Evolutionary conservation across 148 eudicot genomes (phyloP).

Genomic region (Diospyros lotus): DNA sequence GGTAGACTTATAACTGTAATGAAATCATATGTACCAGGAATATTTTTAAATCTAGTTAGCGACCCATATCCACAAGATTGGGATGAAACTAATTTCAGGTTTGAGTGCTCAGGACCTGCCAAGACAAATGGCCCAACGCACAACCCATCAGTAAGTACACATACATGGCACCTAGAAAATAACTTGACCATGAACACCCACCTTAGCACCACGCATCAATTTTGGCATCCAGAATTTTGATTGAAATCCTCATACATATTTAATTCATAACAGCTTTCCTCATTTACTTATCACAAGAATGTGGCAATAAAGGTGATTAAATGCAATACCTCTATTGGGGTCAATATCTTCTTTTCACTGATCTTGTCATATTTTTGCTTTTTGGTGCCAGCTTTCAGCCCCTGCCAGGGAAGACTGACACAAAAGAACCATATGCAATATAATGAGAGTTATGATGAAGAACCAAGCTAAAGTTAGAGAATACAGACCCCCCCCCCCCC

Average conservation of each 20-base stretch:
- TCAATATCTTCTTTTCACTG: slow-evolving; percentile 90
- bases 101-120: background rate
- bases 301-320: background rate
- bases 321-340: slow-evolving; percentile 76
- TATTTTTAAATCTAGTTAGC: background rate
- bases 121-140: background rate
- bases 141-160: background rate
- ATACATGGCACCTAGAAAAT: background rate
- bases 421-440: slow-evolving; percentile 16
- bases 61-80: background rate
- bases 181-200: background rate
- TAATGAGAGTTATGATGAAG: slow-evolving; percentile 3
- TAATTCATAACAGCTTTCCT: background rate
- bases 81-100: background rate
- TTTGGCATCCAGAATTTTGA: slow-evolving; percentile 1
- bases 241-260: background rate
- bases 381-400: slow-evolving; percentile 81
- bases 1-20: background rate
- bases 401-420: slow-evolving; percentile 97
- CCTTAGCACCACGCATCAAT: slow-evolving; percentile 2
- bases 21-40: background rate
- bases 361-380: slow-evolving; percentile 98
- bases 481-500: background rate
- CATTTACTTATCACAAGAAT: background rate
- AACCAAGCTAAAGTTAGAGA: background rate